Conservation (phyloP, 2,329 filamentous ascomycete genomes). For the Alternaria atra region DNA sequence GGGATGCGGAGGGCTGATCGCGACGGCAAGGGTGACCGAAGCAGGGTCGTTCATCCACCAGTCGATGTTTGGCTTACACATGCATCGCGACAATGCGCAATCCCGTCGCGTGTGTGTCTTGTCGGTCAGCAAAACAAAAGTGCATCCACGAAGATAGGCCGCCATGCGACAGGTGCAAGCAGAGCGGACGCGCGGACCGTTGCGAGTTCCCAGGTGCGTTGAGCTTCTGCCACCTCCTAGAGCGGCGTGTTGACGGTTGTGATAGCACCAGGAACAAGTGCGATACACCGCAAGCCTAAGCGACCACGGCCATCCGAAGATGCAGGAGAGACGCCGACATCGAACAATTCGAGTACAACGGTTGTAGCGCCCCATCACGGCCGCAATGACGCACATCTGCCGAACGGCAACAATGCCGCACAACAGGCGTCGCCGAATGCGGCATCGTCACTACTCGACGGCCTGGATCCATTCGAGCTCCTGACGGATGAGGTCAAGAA, state of each 20-base stretch:
- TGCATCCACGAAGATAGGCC: constrained; percentile 52
- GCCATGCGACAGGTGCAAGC: constrained; percentile 52
- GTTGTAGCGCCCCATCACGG: constrained; percentile 23
- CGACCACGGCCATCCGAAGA: constrained; percentile 44
- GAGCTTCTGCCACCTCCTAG: background rate
- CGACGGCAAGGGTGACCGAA: constrained; percentile 5
- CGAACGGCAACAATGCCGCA: constrained; percentile 38
- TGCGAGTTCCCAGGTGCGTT: constrained; percentile 34
- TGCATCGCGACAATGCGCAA: constrained; percentile 44
- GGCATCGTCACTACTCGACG: constrained; percentile 42
- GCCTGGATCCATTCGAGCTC: constrained; percentile 50
- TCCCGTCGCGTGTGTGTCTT: constrained; percentile 51
- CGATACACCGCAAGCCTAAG: constrained; percentile 51
- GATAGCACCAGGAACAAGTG: constrained; percentile 49
- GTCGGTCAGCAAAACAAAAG: constrained; percentile 52
- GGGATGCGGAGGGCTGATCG: constrained; percentile 9
- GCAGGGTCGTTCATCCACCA: background rate
- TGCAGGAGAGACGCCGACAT: constrained; percentile 28
- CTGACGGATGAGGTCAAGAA: constrained; percentile 55
- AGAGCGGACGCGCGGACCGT: constrained; percentile 39
- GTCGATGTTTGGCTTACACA: background rate
- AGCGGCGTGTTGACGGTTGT: background rate
- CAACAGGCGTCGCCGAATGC: constrained; percentile 32
- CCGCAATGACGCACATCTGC: constrained; percentile 35
- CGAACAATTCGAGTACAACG: constrained; percentile 6